Evolutionary conservation across 2,329 filamentous ascomycete genomes (phyloP), one percentile per base, ranked within the genome.

Genomic region (Hypoxylon sp.): DNA sequence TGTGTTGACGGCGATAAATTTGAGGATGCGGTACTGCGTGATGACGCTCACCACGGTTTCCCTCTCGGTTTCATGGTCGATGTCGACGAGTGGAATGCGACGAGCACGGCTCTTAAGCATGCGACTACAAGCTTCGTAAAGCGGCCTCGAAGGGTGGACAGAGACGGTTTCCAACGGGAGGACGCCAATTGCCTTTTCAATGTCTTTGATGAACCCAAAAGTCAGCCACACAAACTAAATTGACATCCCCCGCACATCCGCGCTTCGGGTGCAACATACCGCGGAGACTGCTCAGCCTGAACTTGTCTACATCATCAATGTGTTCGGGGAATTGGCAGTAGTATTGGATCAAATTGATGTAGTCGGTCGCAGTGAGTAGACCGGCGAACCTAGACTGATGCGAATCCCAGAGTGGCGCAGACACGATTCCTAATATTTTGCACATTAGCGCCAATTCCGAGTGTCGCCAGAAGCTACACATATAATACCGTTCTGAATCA

Each of bases 291-390:
- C 93, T 95, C 69, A 99, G 84, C 51, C 94, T 91, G 80, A 99
- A 98, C 80, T 97, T 93, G 73, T 98, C 96, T 75, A 99, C 92
- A 78, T 95, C 91, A 72, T 91, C 90, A 68, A 98, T 88, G 65
- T 94, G 92, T 73, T 97, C 93, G 2, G 95, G 96, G 75, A 96
- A 97, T 81, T 98, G 94, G 86, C 94, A 98, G 84, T 99, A 98
- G 82, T 99, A 99, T 80, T 98, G 95, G 44, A 99, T 97, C 63
- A 99, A 92, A 78, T 99, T 99, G 83, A 99, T 97, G 80, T 96
- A 99, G 82, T 99, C 96, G 68, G 94, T 97, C 70, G 94, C 96
- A 29, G 96, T 99, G 72, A 99, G 86, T 53, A 99, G 88, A 42
- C 96, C 96, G 44, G 95, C 96, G 81, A 98, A 99, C 37, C 92